Evolutionary conservation across 257 asterid genomes (phyloP).

Genomic region (Vinca minor): DNA sequence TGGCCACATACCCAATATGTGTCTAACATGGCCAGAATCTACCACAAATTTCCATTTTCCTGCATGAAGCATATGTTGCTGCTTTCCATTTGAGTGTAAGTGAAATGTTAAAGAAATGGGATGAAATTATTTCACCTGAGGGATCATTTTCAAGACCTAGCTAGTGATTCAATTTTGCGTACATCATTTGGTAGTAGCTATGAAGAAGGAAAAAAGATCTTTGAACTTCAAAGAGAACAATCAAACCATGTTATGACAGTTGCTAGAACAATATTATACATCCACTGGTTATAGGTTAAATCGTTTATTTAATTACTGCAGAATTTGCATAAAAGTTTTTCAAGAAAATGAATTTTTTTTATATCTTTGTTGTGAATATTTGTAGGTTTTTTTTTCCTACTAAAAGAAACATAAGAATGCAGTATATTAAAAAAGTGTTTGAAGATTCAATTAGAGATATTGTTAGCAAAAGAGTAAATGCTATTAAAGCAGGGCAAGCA

Average conservation of each 20-base stretch:
- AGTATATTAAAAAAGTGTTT: slow-evolving; percentile 18
- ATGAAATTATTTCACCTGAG: not conserved
- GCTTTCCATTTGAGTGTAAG: not conserved
- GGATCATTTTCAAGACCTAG: not conserved
- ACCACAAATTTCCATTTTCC: too few species aligned
- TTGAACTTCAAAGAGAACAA: slow-evolving; percentile 41
- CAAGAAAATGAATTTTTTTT: too few species aligned
- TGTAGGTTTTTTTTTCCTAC: slow-evolving; percentile 26
- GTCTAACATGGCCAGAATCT: too few species aligned
- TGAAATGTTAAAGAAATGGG: not conserved
- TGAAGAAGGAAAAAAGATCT: slow-evolving; percentile 37
- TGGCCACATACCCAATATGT: too few species aligned
- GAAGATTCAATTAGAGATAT: slow-evolving; percentile 16
- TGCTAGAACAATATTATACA: too few species aligned
- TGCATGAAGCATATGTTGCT: not conserved
- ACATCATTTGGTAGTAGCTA: slow-evolving; percentile 58
- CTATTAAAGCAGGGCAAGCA: too few species aligned
- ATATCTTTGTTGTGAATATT: too few species aligned
- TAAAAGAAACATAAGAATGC: slow-evolving; percentile 31
- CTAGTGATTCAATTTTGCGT: slow-evolving; percentile 41
- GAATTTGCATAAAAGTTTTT: too few species aligned
- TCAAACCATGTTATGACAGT: slow-evolving; percentile 15
- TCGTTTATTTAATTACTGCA: too few species aligned
- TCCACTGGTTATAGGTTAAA: too few species aligned
- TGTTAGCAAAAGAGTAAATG: slow-evolving; percentile 18